Percentiles rank a stretch among this genome's conserved stretches.
phyloP scores from a whole-genome alignment of 768 basidiomycete genomes.

The Phanerochaete sordida region DNA sequence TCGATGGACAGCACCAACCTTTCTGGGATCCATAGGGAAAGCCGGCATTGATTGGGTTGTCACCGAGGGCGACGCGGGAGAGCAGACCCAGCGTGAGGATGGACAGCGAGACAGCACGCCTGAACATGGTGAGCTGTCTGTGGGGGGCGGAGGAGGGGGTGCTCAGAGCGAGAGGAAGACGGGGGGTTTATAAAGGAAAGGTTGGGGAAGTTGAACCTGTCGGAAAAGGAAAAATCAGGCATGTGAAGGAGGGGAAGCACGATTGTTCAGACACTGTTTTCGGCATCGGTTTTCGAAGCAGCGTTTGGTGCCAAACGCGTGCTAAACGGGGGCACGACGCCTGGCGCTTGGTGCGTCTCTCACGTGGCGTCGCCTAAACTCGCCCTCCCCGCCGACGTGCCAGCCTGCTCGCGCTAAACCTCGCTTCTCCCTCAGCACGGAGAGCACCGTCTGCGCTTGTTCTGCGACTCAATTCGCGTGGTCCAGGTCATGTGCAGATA shows the following conservation, averaged over 20 bases:
- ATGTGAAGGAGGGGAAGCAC: background rate
- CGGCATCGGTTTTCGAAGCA: background rate
- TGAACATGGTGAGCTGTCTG: conserved; percentile 9
- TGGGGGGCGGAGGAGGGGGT: conserved; percentile 10
- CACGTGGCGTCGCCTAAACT: background rate
- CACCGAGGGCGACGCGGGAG: conserved; percentile 18
- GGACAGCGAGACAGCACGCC: conserved; percentile 17
- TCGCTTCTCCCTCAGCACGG: background rate
- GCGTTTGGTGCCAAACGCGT: conserved; percentile 1
- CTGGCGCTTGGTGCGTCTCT: background rate
- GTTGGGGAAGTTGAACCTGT: background rate
- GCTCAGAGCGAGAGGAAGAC: background rate
- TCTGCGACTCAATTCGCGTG: background rate
- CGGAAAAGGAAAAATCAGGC: background rate
- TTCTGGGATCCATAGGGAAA: conserved; percentile 74
- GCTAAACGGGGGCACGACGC: background rate
- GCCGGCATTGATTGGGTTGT: conserved; percentile 41
- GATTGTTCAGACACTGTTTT: background rate
- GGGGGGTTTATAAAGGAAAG: background rate
- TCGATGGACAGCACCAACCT: conserved; percentile 5
- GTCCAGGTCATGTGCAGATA: background rate
- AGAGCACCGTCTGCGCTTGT: background rate
- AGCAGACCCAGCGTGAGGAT: conserved; percentile 29
- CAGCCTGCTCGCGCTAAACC: background rate
- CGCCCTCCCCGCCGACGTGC: background rate